Percentiles rank a stretch among this genome's conserved stretches.
These are phyloP conservation scores for Solanum tarapatanum DNA, from an alignment of 257 asterid genomes.

Conservation along the genomic window DNA sequence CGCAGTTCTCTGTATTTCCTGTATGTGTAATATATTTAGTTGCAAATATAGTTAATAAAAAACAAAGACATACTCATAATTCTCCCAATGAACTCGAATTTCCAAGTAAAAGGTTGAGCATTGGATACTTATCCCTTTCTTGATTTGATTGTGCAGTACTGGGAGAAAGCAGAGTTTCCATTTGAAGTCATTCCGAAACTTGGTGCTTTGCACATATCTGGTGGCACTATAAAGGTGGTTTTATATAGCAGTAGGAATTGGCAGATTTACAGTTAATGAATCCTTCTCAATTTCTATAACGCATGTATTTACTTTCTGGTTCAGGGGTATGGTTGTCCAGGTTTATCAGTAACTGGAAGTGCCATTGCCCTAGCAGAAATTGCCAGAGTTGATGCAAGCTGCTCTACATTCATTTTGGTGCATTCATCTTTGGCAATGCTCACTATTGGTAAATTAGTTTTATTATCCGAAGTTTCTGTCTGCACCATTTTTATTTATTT, in stretches of 20 bases:
- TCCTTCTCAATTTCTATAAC: background rate
- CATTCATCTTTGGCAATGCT: conserved; percentile 93
- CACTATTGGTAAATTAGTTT: conserved; percentile 51
- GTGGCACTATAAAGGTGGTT: conserved; percentile 82
- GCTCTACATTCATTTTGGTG: conserved; percentile 81
- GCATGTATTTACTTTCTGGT: background rate
- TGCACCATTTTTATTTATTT: background rate
- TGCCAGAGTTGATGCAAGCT: conserved; percentile 98
- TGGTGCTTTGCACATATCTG: conserved; percentile 61
- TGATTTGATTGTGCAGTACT: conserved; percentile 41
- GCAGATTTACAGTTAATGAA: background rate
- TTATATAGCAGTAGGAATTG: background rate
- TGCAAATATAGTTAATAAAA: background rate
- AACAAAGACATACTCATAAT: background rate
- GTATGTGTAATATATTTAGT: background rate
- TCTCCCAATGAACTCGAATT: background rate
- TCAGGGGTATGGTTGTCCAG: conserved; percentile 96
- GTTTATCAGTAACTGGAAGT: conserved; percentile 66
- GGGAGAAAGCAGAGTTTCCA: conserved; percentile 99
- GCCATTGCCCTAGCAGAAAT: conserved; percentile 78
- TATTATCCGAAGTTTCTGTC: background rate
- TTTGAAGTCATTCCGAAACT: conserved; percentile 88
- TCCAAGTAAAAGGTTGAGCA: background rate
- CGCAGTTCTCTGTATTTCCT: conserved; percentile 4
- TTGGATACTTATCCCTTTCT: background rate